A percentile compares a stretch with the other conserved stretches of the same genome.
These are phyloP conservation scores for Cenchrus purpureus DNA, from an alignment of 176 grass and related monocot species.

Conservation along the genomic window DNA sequence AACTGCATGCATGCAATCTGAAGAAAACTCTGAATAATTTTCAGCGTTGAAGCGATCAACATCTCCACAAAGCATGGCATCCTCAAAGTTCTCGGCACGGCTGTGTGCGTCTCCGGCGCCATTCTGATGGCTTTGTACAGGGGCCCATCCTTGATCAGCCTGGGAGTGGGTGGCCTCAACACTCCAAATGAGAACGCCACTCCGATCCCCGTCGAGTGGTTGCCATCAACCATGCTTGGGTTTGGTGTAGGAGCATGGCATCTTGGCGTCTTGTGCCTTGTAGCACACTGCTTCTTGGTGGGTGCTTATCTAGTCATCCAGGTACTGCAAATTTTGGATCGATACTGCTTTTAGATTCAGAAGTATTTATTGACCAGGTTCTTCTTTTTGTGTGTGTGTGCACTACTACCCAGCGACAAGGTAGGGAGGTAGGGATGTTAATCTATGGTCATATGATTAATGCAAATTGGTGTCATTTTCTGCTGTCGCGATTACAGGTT, in stretches of 20 bases:
- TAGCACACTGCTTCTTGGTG: slow-evolving; percentile 84
- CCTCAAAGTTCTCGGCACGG: slow-evolving; percentile 62
- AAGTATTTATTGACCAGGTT: neutral
- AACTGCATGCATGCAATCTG: neutral
- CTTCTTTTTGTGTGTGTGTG: too few species aligned
- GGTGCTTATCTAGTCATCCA: slow-evolving; percentile 89
- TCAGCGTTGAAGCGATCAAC: slow-evolving; percentile 71
- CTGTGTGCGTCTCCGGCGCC: slow-evolving; percentile 75
- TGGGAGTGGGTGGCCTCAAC: neutral
- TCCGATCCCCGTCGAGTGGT: slow-evolving; percentile 28
- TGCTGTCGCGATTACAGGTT: too few species aligned
- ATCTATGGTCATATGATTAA: neutral
- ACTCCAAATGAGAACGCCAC: neutral
- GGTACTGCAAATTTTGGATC: slow-evolving; percentile 37
- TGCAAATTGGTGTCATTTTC: neutral
- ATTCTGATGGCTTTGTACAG: slow-evolving; percentile 76
- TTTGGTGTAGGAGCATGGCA: slow-evolving; percentile 60
- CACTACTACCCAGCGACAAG: neutral
- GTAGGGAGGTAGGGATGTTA: neutral
- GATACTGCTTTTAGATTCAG: neutral
- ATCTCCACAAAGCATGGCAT: slow-evolving; percentile 61
- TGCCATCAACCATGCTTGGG: slow-evolving; percentile 35
- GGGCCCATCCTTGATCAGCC: slow-evolving; percentile 71
- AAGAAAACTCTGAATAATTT: neutral
- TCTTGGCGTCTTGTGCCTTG: slow-evolving; percentile 76